Conservation (phyloP, 169 alveolate species). For the Plasmodium inui region DNA sequence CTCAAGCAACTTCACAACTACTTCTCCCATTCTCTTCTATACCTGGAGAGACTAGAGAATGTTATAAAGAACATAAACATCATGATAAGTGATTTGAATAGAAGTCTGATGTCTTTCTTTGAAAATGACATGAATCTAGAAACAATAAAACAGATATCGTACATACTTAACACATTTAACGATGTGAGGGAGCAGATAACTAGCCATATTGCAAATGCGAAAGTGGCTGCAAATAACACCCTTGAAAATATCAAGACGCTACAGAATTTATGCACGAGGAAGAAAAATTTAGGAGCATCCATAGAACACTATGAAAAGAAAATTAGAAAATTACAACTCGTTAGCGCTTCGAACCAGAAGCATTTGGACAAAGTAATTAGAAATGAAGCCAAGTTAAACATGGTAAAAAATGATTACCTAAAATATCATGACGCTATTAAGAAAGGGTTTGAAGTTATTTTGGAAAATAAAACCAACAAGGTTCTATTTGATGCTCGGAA, state of each 20-base stretch:
- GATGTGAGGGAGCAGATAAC: constrained; percentile 69
- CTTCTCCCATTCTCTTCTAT: constrained; percentile 60
- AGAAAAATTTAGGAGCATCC: constrained; percentile 39
- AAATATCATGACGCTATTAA: constrained; percentile 55
- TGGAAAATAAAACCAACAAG: constrained; percentile 67
- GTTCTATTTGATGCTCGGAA: constrained; percentile 70
- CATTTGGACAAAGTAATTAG: constrained; percentile 71
- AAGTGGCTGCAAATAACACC: constrained; percentile 23
- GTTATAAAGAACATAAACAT: constrained; percentile 67
- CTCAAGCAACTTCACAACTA: constrained; percentile 41
- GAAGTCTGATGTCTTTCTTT: constrained; percentile 71
- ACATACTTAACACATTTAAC: constrained; percentile 48
- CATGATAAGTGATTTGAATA: constrained; percentile 73
- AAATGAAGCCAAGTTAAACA: constrained; percentile 58
- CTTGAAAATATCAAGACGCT: constrained; percentile 57
- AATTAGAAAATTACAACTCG: constrained; percentile 50
- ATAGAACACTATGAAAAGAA: constrained; percentile 77
- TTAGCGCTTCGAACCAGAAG: constrained; percentile 36
- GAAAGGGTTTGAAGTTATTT: constrained; percentile 49
- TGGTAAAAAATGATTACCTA: constrained; percentile 44
- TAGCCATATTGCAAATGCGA: constrained; percentile 39
- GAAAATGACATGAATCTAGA: constrained; percentile 66
- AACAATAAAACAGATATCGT: constrained; percentile 57
- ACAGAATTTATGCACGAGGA: constrained; percentile 53
- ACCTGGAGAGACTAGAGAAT: constrained; percentile 70